A percentile compares a stretch with the other conserved stretches of the same genome.
Evolutionary conservation across 495 filamentous ascomycete species (phyloP).

Genomic region (Penicillium paxilli): DNA sequence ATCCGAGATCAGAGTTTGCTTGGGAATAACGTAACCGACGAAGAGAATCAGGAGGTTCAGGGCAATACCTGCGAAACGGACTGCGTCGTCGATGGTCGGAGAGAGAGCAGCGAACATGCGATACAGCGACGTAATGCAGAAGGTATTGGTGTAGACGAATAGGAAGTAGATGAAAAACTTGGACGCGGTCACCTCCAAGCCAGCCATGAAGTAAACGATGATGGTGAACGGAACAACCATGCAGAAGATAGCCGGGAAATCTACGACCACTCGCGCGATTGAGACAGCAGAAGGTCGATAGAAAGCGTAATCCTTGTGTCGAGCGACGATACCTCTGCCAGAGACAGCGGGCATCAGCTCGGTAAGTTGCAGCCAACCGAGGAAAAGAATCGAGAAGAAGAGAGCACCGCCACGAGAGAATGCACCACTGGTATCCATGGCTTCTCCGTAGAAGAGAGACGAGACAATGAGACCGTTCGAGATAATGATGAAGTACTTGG

Average conservation of each 20-base stretch:
- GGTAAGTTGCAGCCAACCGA: slow-evolving; percentile 73
- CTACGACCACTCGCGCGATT: slow-evolving; percentile 66
- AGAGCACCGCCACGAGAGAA: slow-evolving; percentile 67
- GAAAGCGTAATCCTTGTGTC: slow-evolving; percentile 75
- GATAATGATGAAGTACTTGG: slow-evolving; percentile 76
- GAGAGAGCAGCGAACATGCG: slow-evolving; percentile 76
- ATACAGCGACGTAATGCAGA: slow-evolving; percentile 68
- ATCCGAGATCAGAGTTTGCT: slow-evolving; percentile 57
- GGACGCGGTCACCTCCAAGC: slow-evolving; percentile 60
- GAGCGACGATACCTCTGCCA: slow-evolving; percentile 61
- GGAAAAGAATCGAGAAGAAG: slow-evolving; percentile 74
- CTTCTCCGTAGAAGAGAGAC: slow-evolving; percentile 69
- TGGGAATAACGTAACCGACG: slow-evolving; percentile 78
- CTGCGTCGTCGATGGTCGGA: slow-evolving; percentile 70
- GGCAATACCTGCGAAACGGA: slow-evolving; percentile 67
- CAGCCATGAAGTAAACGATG: slow-evolving; percentile 69
- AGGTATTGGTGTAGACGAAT: slow-evolving; percentile 67
- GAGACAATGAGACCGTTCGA: slow-evolving; percentile 74
- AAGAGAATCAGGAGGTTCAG: slow-evolving; percentile 72
- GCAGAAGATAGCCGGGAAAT: slow-evolving; percentile 65
- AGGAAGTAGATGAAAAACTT: slow-evolving; percentile 76
- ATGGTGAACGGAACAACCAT: slow-evolving; percentile 65
- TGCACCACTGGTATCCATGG: slow-evolving; percentile 62
- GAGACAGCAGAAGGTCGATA: slow-evolving; percentile 73
- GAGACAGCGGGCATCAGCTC: slow-evolving; percentile 69